phyloP scores from a whole-genome alignment of 768 basidiomycete species.

The Mycena floridula region DNA sequence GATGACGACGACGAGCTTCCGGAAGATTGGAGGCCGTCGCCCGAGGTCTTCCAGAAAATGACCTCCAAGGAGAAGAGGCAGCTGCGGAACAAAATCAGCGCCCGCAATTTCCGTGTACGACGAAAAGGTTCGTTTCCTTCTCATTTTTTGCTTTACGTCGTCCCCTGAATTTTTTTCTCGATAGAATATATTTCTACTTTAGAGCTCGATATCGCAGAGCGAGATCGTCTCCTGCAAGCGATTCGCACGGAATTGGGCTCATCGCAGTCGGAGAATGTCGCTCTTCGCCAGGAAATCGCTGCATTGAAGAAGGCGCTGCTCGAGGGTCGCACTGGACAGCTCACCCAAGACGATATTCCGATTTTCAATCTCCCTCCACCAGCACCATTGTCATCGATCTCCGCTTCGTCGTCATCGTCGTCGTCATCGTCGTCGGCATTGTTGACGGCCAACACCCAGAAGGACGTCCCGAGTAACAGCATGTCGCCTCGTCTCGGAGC shows the following conservation, averaged over 20 bases:
- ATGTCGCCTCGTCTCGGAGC: conserved; percentile 45
- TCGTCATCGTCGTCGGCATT: conserved; percentile 21
- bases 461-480: conserved; percentile 53
- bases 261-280: conserved; percentile 75
- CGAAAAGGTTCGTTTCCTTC: conserved; percentile 63
- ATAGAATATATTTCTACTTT: conserved; percentile 93
- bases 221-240: conserved; percentile 84
- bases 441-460: conserved; percentile 67
- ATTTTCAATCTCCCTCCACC: conserved; percentile 44
- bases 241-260: conserved; percentile 80
- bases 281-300: conserved; percentile 71
- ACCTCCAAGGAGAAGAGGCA: conserved; percentile 94
- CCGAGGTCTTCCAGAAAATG: conserved; percentile 95
- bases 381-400: conserved; percentile 32
- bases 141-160: background rate
- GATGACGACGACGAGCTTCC: conserved; percentile 51
- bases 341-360: conserved; percentile 18
- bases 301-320: conserved; percentile 71
- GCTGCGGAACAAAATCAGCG: conserved; percentile 93
- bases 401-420: conserved; percentile 13
- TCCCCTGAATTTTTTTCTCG: background rate
- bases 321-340: conserved; percentile 50
- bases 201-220: conserved; percentile 88
- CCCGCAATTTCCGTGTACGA: conserved; percentile 90
- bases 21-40: conserved; percentile 80